Conservation (phyloP, 345 rosid species). For the Linum tenue region DNA sequence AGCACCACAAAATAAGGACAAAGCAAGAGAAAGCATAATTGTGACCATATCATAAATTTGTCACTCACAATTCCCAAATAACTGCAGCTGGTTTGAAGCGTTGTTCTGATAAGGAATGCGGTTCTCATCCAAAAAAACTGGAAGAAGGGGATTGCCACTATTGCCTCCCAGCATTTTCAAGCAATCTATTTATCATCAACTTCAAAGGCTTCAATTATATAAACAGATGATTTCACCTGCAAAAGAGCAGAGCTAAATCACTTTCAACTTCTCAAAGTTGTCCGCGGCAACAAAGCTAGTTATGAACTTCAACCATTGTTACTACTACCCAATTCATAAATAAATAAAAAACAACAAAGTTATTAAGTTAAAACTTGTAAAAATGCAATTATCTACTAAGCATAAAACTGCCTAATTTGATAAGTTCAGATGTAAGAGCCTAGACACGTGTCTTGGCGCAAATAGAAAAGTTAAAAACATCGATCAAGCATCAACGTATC, state of each 20-base stretch:
- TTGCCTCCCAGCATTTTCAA: constrained; percentile 60
- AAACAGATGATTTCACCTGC: neutral
- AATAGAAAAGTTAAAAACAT: neutral
- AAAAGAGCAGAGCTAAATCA: neutral
- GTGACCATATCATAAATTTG: neutral
- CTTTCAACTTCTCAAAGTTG: neutral
- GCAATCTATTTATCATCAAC: neutral
- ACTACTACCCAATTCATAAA: no score
- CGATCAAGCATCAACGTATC: neutral
- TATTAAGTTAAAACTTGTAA: neutral
- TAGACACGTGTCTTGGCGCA: neutral
- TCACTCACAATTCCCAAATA: constrained; percentile 45
- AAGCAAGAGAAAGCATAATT: neutral
- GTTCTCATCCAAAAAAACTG: constrained; percentile 39
- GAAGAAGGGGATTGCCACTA: constrained; percentile 36
- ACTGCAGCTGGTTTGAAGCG: constrained; percentile 49
- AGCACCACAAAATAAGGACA: neutral
- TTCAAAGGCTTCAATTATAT: neutral
- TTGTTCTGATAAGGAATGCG: constrained; percentile 43
- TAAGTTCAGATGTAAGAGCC: neutral
- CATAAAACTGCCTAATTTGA: neutral
- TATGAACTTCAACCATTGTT: no score
- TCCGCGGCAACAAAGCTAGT: neutral
- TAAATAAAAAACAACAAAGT: neutral
- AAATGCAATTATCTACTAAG: neutral